Percentiles rank a stretch among this genome's conserved stretches.
phyloP scores from a whole-genome alignment of 1,139 yeast genomes.

The Kodamaea arcana region DNA sequence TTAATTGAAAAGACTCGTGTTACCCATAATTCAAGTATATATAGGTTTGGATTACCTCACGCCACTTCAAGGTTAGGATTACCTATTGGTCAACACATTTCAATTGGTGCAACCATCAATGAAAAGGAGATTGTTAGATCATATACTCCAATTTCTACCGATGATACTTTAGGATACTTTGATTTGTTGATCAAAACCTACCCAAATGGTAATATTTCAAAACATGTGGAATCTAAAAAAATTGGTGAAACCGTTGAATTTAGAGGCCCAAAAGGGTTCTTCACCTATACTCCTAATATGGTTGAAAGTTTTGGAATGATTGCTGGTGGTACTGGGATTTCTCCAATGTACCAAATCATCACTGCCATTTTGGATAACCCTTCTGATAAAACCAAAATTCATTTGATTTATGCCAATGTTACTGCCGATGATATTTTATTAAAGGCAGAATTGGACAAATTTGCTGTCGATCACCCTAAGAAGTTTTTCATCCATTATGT shows the following conservation, averaged over 20 bases:
- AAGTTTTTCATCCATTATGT: constrained; percentile 69
- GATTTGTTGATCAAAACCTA: constrained; percentile 91
- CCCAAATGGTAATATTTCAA: constrained; percentile 85
- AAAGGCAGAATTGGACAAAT: constrained; percentile 70
- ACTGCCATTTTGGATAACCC: constrained; percentile 76
- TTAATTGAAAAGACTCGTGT: constrained; percentile 74
- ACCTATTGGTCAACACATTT: constrained; percentile 93
- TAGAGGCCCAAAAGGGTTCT: constrained; percentile 93
- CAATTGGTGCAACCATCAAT: constrained; percentile 66
- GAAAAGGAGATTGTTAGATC: constrained; percentile 88
- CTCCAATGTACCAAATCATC: constrained; percentile 90
- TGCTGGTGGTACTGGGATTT: constrained; percentile 92
- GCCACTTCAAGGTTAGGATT: constrained; percentile 75
- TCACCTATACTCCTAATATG: constrained; percentile 80
- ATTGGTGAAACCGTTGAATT: constrained; percentile 44
- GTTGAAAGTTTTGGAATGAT: constrained; percentile 76
- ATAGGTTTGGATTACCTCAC: constrained; percentile 80
- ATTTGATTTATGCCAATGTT: constrained; percentile 74
- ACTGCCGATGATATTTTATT: constrained; percentile 74
- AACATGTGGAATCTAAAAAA: constrained; percentile 61
- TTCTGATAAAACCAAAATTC: constrained; percentile 68
- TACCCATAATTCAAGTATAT: constrained; percentile 79
- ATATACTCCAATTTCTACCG: constrained; percentile 90
- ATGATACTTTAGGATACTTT: constrained; percentile 80
- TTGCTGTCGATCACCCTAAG: constrained; percentile 57